These are phyloP conservation scores for Fomitopsis pinicola DNA, from an alignment of 1,284 basidiomycete genomes.

Conservation along the genomic window DNA sequence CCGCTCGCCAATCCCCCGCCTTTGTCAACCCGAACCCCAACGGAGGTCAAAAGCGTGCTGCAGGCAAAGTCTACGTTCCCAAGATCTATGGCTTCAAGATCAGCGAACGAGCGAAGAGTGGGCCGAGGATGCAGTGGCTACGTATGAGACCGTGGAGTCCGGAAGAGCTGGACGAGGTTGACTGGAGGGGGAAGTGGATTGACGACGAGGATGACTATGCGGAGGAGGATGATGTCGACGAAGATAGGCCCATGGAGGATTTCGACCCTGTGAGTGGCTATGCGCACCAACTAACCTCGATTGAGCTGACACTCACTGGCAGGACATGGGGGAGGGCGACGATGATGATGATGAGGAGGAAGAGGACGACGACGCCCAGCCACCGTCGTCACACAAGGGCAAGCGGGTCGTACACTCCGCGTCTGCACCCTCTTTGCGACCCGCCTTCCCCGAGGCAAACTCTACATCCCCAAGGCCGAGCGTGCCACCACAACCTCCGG, in stretches of 20 bases:
- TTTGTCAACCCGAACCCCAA: conserved; percentile 82
- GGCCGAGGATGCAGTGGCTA: conserved; percentile 97
- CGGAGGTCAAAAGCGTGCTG: conserved; percentile 82
- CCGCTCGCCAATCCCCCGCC: conserved; percentile 43
- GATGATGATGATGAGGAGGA: conserved; percentile 60
- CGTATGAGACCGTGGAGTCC: conserved; percentile 78
- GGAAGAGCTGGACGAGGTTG: conserved; percentile 81
- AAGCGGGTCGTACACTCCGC: conserved; percentile 28
- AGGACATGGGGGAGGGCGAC: conserved; percentile 62
- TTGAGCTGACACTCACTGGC: conserved; percentile 4
- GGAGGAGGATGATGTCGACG: conserved; percentile 58
- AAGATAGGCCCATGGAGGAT: conserved; percentile 75
- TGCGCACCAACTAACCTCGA: no score
- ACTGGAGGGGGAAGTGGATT: conserved; percentile 85
- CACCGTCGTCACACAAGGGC: conserved; percentile 21
- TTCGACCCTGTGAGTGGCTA: conserved; percentile 64
- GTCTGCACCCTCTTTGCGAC: conserved; percentile 22
- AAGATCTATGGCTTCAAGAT: conserved; percentile 93
- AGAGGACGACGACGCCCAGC: conserved; percentile 47
- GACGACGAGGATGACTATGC: conserved; percentile 67
- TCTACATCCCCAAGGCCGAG: conserved; percentile 25
- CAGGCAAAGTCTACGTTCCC: conserved; percentile 85
- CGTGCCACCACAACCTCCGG: conserved; percentile 26
- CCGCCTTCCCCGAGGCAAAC: conserved; percentile 31
- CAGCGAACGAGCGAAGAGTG: conserved; percentile 81